These are phyloP conservation scores for Stemphylium vesicarium DNA, from an alignment of 2,329 filamentous ascomycete genomes.

Conservation along the genomic window DNA sequence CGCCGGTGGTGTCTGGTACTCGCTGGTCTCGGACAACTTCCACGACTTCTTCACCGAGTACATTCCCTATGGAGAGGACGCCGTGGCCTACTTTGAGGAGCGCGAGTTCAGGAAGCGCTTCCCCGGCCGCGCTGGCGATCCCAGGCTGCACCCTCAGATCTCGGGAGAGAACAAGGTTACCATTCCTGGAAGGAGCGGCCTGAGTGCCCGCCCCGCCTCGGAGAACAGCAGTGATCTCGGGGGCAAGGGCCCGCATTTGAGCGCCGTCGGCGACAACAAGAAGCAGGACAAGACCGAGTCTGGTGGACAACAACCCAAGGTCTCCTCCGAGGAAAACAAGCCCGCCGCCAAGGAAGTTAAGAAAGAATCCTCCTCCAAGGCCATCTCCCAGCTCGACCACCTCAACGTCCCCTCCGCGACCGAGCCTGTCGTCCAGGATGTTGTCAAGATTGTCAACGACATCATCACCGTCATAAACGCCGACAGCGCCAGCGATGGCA, in stretches of 20 bases:
- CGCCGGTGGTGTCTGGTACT: conserved; percentile 88
- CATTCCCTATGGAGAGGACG: conserved; percentile 91
- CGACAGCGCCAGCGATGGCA: conserved; percentile 73
- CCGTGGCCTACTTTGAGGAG: conserved; percentile 94
- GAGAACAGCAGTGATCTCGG: conserved; percentile 53
- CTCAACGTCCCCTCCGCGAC: conserved; percentile 75
- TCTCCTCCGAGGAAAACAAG: conserved; percentile 41
- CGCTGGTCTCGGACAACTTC: conserved; percentile 94
- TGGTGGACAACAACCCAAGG: conserved; percentile 29
- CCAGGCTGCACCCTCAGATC: conserved; percentile 55
- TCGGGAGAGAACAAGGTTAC: conserved; percentile 72
- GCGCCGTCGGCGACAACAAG: conserved; percentile 61
- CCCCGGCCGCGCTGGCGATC: conserved; percentile 54
- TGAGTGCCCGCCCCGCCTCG: conserved; percentile 78
- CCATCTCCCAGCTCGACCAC: conserved; percentile 72
- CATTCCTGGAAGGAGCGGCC: conserved; percentile 83
- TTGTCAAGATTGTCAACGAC: conserved; percentile 95
- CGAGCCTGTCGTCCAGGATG: conserved; percentile 88
- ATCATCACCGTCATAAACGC: conserved; percentile 93
- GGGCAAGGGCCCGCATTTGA: conserved; percentile 64
- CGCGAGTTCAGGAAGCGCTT: conserved; percentile 90
- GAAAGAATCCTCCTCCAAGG: conserved; percentile 32
- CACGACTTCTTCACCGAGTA: conserved; percentile 99
- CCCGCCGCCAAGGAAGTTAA: conserved; percentile 19
- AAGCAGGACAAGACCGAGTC: conserved; percentile 13